Evolutionary conservation across 305 asterid species (phyloP).

Genomic region (Lippia alba): DNA sequence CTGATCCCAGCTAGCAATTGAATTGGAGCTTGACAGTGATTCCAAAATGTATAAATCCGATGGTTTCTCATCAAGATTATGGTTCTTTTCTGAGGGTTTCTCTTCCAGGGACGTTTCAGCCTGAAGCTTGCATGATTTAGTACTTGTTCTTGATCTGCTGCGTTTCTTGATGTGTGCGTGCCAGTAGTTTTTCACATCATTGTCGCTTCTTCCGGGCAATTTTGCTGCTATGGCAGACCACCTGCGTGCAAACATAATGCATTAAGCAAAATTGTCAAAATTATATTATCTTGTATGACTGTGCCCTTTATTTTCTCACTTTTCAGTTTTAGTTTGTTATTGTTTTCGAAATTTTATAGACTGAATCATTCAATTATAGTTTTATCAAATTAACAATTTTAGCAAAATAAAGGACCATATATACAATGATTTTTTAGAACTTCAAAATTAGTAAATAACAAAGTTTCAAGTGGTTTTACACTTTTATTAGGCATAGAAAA

Average conservation of each 20-base stretch:
- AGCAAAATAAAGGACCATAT: too few relatives aligned
- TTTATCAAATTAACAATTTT: too few relatives aligned
- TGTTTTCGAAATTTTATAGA: too few relatives aligned
- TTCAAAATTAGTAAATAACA: too few relatives aligned
- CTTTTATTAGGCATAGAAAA: too few relatives aligned
- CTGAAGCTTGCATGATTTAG: not conserved
- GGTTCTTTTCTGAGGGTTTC: not conserved
- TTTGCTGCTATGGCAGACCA: constrained; percentile 15
- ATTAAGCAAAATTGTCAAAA: not conserved
- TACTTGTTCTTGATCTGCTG: not conserved
- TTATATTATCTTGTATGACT: too few relatives aligned
- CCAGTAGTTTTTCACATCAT: constrained; percentile 3
- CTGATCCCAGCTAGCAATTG: constrained; percentile 25
- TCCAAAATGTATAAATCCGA: constrained; percentile 31
- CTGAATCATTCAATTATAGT: too few relatives aligned
- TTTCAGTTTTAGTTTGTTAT: too few relatives aligned
- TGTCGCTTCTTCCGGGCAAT: constrained; percentile 16
- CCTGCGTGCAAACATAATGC: not conserved
- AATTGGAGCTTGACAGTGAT: constrained; percentile 29
- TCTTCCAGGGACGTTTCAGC: not conserved
- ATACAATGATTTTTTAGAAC: too few relatives aligned
- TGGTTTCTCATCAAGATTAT: constrained; percentile 5
- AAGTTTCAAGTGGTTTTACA: too few relatives aligned
- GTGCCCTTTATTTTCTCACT: too few relatives aligned
- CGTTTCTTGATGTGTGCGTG: not conserved